A percentile compares a stretch with the other conserved stretches of the same genome.
Conservation (phyloP, 768 basidiomycete species). For the Ramaria rubella region DNA sequence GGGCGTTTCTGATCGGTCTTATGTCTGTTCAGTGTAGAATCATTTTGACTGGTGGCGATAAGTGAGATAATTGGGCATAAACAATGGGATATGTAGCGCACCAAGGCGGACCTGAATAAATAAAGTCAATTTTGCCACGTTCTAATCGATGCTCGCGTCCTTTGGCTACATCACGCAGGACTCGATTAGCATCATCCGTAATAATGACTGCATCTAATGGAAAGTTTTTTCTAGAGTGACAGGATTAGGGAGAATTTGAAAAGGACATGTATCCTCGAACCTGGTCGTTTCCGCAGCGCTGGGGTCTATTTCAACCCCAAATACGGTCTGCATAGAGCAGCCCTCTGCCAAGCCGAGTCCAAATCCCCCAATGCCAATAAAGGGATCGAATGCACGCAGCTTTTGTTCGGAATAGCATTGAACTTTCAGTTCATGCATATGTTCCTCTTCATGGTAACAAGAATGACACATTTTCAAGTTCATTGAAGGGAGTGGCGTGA, state of each 20-base stretch:
- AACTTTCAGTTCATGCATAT: neutral
- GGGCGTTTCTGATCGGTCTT: conserved; percentile 29
- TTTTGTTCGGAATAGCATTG: conserved; percentile 6
- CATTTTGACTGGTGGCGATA: conserved; percentile 42
- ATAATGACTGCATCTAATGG: conserved; percentile 2
- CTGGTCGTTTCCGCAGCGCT: conserved; percentile 61
- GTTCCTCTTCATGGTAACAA: neutral
- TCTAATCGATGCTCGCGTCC: conserved; percentile 24
- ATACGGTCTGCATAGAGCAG: conserved; percentile 50
- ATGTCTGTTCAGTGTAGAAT: conserved; percentile 61
- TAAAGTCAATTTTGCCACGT: conserved; percentile 50
- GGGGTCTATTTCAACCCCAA: conserved; percentile 69
- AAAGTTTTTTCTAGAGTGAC: conserved; percentile 1
- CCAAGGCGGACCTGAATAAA: conserved; percentile 77
- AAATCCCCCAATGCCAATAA: conserved; percentile 53
- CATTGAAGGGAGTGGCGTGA: neutral
- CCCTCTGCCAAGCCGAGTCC: conserved; percentile 47
- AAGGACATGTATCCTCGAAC: conserved; percentile 31
- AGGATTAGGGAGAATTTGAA: neutral
- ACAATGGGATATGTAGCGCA: conserved; percentile 20
- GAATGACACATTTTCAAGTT: neutral
- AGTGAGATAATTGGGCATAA: conserved; percentile 57
- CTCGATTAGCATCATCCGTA: conserved; percentile 3
- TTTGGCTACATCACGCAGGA: neutral
- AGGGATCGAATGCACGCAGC: conserved; percentile 36